Base-by-base conservation (phyloP, 495 filamentous ascomycete genomes). In the Stereocaulon alpinum region DNA sequence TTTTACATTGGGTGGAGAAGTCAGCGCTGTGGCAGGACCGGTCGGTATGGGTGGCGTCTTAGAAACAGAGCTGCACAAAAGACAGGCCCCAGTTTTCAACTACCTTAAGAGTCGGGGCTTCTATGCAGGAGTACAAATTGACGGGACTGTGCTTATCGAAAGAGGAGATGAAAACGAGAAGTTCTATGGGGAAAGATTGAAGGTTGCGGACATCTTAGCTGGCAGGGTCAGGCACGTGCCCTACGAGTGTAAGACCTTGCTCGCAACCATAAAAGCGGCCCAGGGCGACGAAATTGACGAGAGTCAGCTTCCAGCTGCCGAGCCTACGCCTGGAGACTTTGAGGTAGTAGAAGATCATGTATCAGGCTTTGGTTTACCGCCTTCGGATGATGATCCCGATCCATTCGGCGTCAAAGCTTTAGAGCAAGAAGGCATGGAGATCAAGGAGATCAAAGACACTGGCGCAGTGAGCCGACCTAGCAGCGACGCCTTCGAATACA, bases 51-150 rank as follows among this genome's bases (percentile, higher is more conserved):
- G 86, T 29, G 87, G 84, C 3, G 72, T 88, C 0, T 72, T 88
- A 40, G 90, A 94, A 54, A 84, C 84, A 18, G 89, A 91, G 63
- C 67, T 85, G 3, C 81, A 86, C 69, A 83, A 82, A 68, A 75
- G 82, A 67, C 77, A 83, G 69, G 69, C 88, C 63, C 87, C 89
- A 4, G 83, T 95, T 34, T 89, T 87, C 74, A 91, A 85, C 9
- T 96, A 96, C 63, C 80, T 96, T 64, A 95, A 95, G 71, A 87
- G 86, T 61, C 81, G 87, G 58, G 90, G 91, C 6, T 84, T 91
- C 61, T 89, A 89, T 61, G 86, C 88, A 29, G 85, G 87, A 18
- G 86, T 91, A 12, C 86, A 86, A 58, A 74, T 95, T 29, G 88
- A 94, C 61, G 91, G 91, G 1, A 93, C 89, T 0, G 76, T 93